Base-by-base conservation (phyloP, 1,139 yeast species). In the Pichia sp. region DNA sequence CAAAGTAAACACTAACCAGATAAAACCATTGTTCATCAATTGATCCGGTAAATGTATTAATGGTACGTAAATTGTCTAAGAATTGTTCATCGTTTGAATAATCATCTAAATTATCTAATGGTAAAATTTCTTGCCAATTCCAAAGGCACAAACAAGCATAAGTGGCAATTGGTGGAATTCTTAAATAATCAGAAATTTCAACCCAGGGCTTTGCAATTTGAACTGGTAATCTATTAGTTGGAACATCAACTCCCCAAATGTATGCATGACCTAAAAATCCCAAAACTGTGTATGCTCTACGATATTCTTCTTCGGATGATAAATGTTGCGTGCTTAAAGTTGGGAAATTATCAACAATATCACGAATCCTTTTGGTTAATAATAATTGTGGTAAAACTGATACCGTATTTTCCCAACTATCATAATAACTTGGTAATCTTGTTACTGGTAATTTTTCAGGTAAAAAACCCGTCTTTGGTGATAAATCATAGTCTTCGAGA, bases 11-110 rank as follows among this genome's bases (percentile, higher is more conserved):
- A 59, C 94, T 83, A 16, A 89, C 92, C 53, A 89, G 71, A 63
- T 87, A 90, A 64, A 90, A 90, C 97, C 97, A 90, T 56, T 87
- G 78, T 65, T 90, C 97, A 64, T 90, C 97, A 40, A 83, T 78
- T 3, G 90, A 79, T 0, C 97, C 97, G 0, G 97, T 88, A 62
- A 83, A 90, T 0, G 97, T 89, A 63, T 79, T 79, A 49, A 86
- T 76, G 1, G 95, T 84, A 46, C 92, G 84, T 50, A 90, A 70
- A 59, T 85, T 83, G 51, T 83, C 82, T 46, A 62, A 53, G 30
- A 86, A 73, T 50, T 72, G 77, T 66, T 73, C 69, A 29, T 68
- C 58, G 34, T 70, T 55, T 40, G 53, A 60, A 15, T 43, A 43
- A 18, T 42, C 38, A 7, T 47, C 51, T 16, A 27, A 43, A 6